Evolutionary conservation across 2,329 filamentous ascomycete species (phyloP), one percentile per base, ranked within the genome.

Genomic region (Fusarium incarnatum): DNA sequence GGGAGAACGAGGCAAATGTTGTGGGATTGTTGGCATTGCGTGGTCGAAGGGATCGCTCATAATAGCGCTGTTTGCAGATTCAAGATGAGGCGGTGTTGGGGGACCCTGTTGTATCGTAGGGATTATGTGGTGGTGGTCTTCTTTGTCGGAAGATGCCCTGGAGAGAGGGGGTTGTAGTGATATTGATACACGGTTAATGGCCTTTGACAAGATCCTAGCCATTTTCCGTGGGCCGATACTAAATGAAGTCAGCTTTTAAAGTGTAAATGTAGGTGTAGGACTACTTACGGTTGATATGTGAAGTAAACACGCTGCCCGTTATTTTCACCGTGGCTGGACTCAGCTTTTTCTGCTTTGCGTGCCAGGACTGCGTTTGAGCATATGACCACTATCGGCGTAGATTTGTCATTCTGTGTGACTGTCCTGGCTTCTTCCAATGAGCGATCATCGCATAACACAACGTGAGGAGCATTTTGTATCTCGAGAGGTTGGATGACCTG

Each of bases 211-310:
- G 12, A 58, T 12, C 18, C 15, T 34, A 3, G 22, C 11, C 7
- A 59, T 30, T 7, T 52, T 45, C 16, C 56, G 40, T 6, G 56
- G 56, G 2, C 56, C 56, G 0, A 59, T 23, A 6, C 56, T 59
- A 41, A 8, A 1, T 20, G 1, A 16, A 5, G 11, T 44, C 18
- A 45, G 25, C 3, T 5, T 7, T 16, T 16, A 0, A 3, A 1
- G 2, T 8, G n/a, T 8, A 0, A 16, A n/a, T 4, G 7, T 15
- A 8, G 3, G 7, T 12, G 12, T 37, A 18, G 18, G 32, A 11
- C 2, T 11, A 44, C 48, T 37, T 30, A 59, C 56, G 56, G 56
- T 15, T 34, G 40, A n/a, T 55, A 20, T 3, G 40, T 55, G n/a
- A 46, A 59, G 5, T 45, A 7, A 2, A 50, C 9, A 6, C 5